phyloP scores from a whole-genome alignment of 306 rosid genomes.

The Parietaria judaica region DNA sequence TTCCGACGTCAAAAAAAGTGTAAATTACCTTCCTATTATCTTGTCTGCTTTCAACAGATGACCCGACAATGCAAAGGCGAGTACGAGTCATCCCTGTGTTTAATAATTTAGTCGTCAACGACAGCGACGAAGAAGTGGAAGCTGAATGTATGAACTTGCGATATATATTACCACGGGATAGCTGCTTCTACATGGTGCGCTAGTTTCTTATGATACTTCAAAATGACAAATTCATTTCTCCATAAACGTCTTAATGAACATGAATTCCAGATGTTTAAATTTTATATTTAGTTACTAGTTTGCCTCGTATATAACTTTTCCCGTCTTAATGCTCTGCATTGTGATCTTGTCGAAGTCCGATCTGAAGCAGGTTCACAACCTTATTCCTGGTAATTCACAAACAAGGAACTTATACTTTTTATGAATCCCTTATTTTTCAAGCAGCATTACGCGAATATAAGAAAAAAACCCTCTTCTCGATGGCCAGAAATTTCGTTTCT shows the following conservation, averaged over 20 bases:
- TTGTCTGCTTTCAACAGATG: constrained; percentile 33
- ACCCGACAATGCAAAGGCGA: constrained; percentile 19
- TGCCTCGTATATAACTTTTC: too few relatives aligned
- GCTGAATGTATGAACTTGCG: constrained; percentile 49
- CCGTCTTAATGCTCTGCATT: constrained; percentile 25
- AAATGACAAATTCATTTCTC: background rate
- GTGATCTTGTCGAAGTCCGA: constrained; percentile 77
- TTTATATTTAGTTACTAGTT: too few relatives aligned
- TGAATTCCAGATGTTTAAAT: background rate
- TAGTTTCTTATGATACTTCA: background rate
- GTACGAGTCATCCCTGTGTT: constrained; percentile 47
- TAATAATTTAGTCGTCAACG: constrained; percentile 64
- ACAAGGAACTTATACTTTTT: constrained; percentile 15
- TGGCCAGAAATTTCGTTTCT: background rate
- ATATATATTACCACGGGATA: constrained; percentile 56
- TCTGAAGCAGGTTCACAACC: constrained; percentile 78
- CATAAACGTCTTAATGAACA: background rate
- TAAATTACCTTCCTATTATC: background rate
- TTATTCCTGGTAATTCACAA: constrained; percentile 80
- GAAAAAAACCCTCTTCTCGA: background rate
- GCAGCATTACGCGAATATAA: constrained; percentile 1
- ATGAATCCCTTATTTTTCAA: background rate
- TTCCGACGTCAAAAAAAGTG: too few relatives aligned
- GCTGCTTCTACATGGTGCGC: constrained; percentile 88
- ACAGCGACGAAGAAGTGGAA: constrained; percentile 51